These are phyloP conservation scores for Pontederia paniculata DNA, from an alignment of 176 grass and related monocot species.

Conservation along the genomic window DNA sequence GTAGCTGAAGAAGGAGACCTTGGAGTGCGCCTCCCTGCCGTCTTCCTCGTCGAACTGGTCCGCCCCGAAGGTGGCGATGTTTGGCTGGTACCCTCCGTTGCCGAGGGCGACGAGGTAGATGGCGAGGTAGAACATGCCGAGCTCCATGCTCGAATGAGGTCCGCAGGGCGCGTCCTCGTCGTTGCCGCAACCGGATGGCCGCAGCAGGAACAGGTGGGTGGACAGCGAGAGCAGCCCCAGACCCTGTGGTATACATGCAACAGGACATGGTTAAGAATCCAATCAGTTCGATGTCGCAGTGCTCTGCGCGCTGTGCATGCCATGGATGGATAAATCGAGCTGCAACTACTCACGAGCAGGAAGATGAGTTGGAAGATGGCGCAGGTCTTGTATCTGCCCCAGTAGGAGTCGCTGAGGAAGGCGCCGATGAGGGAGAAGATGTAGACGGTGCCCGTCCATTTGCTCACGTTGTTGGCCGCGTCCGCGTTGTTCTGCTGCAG, in stretches of 20 bases:
- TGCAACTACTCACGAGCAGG: conserved; percentile 47
- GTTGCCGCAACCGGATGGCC: conserved; percentile 46
- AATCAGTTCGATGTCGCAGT: background rate
- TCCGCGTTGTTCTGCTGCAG: conserved; percentile 73
- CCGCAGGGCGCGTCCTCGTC: conserved; percentile 33
- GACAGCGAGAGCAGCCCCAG: conserved; percentile 55
- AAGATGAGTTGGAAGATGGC: conserved; percentile 90
- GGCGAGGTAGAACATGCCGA: conserved; percentile 70
- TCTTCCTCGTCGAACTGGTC: conserved; percentile 90
- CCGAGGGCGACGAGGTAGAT: conserved; percentile 87
- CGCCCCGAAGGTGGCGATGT: conserved; percentile 75
- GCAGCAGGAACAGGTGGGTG: conserved; percentile 47
- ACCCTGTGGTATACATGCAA: conserved; percentile 32
- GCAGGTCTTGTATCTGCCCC: conserved; percentile 89
- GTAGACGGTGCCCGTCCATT: conserved; percentile 97
- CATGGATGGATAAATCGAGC: background rate
- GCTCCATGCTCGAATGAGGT: conserved; percentile 42
- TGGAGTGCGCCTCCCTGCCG: conserved; percentile 51
- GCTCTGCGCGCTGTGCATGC: too few species aligned
- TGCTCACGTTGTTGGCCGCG: conserved; percentile 96
- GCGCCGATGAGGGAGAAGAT: conserved; percentile 95
- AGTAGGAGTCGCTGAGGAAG: conserved; percentile 94
- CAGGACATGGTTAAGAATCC: too few species aligned
- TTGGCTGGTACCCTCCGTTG: conserved; percentile 94
- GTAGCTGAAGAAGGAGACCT: conserved; percentile 96